Base-by-base conservation (phyloP, 2,329 filamentous ascomycete genomes). In the Hypoxylon sp. region DNA sequence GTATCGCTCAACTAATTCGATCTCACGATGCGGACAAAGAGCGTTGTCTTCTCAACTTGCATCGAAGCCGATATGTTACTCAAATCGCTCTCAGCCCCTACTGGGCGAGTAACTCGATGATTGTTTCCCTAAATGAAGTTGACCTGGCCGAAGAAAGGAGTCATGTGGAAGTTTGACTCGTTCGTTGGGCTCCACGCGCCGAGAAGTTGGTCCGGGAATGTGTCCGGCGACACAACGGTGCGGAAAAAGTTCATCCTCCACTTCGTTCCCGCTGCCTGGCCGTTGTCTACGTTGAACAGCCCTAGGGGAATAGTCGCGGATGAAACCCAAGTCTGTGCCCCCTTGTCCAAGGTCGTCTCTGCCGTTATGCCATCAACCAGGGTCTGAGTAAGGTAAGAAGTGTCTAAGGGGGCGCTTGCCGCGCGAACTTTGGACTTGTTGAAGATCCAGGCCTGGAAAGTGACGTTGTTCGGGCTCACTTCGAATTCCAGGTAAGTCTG, bases 171-270 rank as follows among this genome's bases (percentile, higher is more conserved):
- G 70, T 76, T 84, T 0, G 81, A 77, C 70, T 80, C 72, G 63
- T 82, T 72, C 0, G 82, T 80, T 2, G 79, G 76, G 61, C 72
- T 83, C 83, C 83, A 85, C 5, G 77, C 82, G 14, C 81, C 81
- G 4, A 83, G 74, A 1, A 64, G 68, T 72, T 84, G 82, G 33
- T 79, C 75, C 0, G 83, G 82, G 67, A 77, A 84, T 7, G 75
- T 82, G 1, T 76, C 72, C 0, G 78, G 78, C 24, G 77, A 76
- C 3, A 80, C 81, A 28, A 83, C 72, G 2, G 81, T 84, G 45
- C 83, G 78, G 73, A 85, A 82, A 67, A 85, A 85, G 71, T 85
- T 84, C 82, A 84, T 84, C 61, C 83, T 77, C 83, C 83, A 85
- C 64, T 76, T 55, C 0, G 81, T 84, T 20, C 80, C 80, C 64